Conservation (phyloP, 768 basidiomycete species). For the Kwoniella europaea region DNA sequence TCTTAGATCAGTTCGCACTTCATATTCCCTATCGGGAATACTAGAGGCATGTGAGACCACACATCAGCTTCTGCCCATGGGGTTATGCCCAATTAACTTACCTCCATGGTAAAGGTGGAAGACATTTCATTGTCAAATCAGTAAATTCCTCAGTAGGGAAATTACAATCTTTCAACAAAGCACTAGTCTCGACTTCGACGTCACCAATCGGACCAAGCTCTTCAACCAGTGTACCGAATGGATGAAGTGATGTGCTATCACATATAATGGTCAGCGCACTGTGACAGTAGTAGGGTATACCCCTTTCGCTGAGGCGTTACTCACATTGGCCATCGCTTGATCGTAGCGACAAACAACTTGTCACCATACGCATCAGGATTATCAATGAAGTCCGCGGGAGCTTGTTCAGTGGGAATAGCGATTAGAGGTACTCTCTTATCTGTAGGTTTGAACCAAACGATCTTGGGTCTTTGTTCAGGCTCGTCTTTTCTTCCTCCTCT, state of each 20-base stretch:
- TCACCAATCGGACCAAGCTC: conserved; percentile 98
- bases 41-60: conserved; percentile 26
- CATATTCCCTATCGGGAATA: conserved; percentile 85
- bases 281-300: no score
- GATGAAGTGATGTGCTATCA: conserved; percentile 88
- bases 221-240: conserved; percentile 96
- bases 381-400: conserved; percentile 91
- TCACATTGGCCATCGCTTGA: conserved; percentile 83
- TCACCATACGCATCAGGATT: conserved; percentile 88
- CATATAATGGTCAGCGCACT: conserved; percentile 60
- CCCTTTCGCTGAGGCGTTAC: not conserved
- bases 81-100: conserved; percentile 16
- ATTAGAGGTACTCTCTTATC: conserved; percentile 98
- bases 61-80: conserved; percentile 65
- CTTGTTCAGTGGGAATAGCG: conserved; percentile 98
- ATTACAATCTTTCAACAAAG: conserved; percentile 96
- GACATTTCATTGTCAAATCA: conserved; percentile 90
- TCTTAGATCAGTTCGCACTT: conserved; percentile 85
- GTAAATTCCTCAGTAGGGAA: conserved; percentile 97
- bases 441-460: conserved; percentile 99
- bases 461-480: conserved; percentile 89
- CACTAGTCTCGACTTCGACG: conserved; percentile 96
- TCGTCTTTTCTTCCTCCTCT: conserved; percentile 62
- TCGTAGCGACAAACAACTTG: conserved; percentile 93
- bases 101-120: conserved; percentile 92